Percentiles rank a stretch among this genome's conserved stretches.
phyloP scores from a whole-genome alignment of 192 early-diverging fungal species.

The Kappamyces sp. region DNA sequence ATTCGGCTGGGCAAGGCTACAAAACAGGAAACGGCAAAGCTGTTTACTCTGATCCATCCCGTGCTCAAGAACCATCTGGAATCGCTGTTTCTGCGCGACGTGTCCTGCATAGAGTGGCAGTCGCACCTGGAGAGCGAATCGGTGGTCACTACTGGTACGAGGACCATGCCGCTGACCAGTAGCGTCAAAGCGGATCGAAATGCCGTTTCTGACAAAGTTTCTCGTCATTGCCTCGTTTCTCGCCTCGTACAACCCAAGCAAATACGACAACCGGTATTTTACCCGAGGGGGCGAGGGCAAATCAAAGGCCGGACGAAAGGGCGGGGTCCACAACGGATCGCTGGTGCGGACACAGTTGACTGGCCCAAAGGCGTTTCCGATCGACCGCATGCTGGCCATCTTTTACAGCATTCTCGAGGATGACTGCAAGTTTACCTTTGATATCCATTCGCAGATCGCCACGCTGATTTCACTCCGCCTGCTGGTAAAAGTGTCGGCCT shows the following conservation, averaged over 20 bases:
- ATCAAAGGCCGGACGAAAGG: conserved; percentile 3
- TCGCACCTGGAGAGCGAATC: neutral
- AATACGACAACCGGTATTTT: conserved; percentile 84
- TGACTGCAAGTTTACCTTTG: conserved; percentile 53
- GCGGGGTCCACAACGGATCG: conserved; percentile 12
- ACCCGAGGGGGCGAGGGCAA: conserved; percentile 41
- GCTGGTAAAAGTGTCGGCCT: conserved; percentile 61
- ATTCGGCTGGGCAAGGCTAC: conserved; percentile 66
- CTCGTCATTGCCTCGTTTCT: conserved; percentile 83
- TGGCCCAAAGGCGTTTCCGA: conserved; percentile 85
- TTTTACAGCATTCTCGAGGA: conserved; percentile 68
- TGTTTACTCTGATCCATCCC: conserved; percentile 71
- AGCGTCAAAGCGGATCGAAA: conserved; percentile 25
- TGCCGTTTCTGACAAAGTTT: conserved; percentile 88
- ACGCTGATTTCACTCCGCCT: conserved; percentile 75
- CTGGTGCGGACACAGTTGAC: conserved; percentile 75
- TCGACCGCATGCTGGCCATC: conserved; percentile 97
- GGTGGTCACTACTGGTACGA: too few relatives aligned
- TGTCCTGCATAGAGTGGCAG: conserved; percentile 81
- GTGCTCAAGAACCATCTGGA: conserved; percentile 79
- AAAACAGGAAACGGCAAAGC: conserved; percentile 58
- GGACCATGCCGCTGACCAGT: conserved; percentile 9
- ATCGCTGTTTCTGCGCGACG: conserved; percentile 84
- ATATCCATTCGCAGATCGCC: conserved; percentile 62
- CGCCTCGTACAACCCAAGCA: conserved; percentile 89